phyloP scores from a whole-genome alignment of 2,329 filamentous ascomycete species.

The Pseudovirgaria hyperparasitica region DNA sequence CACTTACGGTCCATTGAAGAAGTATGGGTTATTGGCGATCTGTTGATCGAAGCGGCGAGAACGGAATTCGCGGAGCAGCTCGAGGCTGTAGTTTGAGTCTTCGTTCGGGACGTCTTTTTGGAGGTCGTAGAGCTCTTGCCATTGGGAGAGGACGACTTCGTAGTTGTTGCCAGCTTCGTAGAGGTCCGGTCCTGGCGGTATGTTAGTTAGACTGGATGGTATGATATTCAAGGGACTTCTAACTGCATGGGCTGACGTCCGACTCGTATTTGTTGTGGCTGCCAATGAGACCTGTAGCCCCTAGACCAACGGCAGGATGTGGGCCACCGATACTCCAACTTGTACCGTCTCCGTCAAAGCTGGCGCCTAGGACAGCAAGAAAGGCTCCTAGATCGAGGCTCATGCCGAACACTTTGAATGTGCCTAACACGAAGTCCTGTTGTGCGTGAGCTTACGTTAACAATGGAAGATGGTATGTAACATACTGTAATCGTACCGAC shows the following conservation, averaged over 20 bases:
- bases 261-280: conserved; percentile 23
- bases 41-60: not conserved
- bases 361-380: conserved; percentile 18
- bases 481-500: not conserved
- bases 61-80: conserved; percentile 1
- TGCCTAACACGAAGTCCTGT: no score
- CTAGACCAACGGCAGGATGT: conserved; percentile 13
- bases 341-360: conserved; percentile 23
- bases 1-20: conserved; percentile 3
- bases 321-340: conserved; percentile 40
- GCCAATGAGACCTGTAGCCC: conserved; percentile 12
- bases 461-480: no score
- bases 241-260: no score
- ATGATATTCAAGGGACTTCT: no score
- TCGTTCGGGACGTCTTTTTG: conserved; percentile 4
- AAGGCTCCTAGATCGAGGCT: conserved; percentile 18
- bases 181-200: no score
- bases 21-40: conserved; percentile 3
- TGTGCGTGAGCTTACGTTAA: no score
- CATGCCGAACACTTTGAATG: conserved; percentile 24
- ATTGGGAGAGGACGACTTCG: not conserved
- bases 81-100: conserved; percentile 4
- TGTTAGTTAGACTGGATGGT: no score
- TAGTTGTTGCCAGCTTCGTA: conserved; percentile 1
- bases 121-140: not conserved